Conservation (phyloP, 2,329 filamentous ascomycete species). For the Elsinoe fawcettii region DNA sequence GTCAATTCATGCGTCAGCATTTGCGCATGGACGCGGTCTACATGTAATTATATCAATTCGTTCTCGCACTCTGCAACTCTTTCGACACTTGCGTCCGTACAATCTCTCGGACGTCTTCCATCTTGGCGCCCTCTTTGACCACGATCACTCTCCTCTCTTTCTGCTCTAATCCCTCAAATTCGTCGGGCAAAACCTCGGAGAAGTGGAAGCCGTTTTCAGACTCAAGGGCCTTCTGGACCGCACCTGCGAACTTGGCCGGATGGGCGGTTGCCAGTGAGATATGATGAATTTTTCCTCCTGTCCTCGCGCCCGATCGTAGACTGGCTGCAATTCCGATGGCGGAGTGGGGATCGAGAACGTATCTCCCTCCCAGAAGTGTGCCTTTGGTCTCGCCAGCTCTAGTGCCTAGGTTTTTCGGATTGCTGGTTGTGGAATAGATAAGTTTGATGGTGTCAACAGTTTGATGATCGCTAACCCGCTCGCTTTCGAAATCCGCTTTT, state of each 20-base stretch:
- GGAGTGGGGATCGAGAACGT: slow-evolving; percentile 88
- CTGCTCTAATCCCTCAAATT: slow-evolving; percentile 72
- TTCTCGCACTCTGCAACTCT: slow-evolving; percentile 19
- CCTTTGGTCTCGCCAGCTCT: slow-evolving; percentile 27
- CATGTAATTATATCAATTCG: not conserved
- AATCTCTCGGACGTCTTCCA: slow-evolving; percentile 67
- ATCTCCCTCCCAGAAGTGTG: slow-evolving; percentile 41
- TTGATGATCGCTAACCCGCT: slow-evolving; percentile 54
- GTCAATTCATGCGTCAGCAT: no score
- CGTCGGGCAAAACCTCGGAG: slow-evolving; percentile 65
- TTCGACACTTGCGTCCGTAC: slow-evolving; percentile 63
- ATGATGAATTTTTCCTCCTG: slow-evolving; percentile 47
- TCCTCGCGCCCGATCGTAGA: slow-evolving; percentile 50
- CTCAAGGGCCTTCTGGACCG: slow-evolving; percentile 71
- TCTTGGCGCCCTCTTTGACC: slow-evolving; percentile 57
- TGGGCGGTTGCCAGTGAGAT: slow-evolving; percentile 89
- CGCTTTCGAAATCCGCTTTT: slow-evolving; percentile 69
- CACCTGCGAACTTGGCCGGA: slow-evolving; percentile 85
- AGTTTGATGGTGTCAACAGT: slow-evolving; percentile 41
- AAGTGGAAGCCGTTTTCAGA: slow-evolving; percentile 69
- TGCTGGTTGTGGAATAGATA: slow-evolving; percentile 33
- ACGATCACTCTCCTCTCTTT: slow-evolving; percentile 65
- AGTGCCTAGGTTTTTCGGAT: slow-evolving; percentile 36
- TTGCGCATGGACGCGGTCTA: not conserved
- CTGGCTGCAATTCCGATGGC: slow-evolving; percentile 79